Conservation (phyloP, 768 basidiomycete genomes). For the Termitomyces sp. region DNA sequence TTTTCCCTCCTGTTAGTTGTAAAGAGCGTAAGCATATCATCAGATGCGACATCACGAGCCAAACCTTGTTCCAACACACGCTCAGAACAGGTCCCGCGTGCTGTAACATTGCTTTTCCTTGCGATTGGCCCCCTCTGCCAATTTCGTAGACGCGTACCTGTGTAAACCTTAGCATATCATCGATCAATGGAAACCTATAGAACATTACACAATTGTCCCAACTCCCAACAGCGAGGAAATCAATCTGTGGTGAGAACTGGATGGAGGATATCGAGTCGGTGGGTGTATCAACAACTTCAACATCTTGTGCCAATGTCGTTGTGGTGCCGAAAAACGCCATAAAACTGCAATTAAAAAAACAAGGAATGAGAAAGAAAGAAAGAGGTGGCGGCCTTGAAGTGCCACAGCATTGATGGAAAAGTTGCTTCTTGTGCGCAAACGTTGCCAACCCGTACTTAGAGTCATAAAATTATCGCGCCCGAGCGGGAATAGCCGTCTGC, state of each 20-base stretch:
- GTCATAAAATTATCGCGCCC: background rate
- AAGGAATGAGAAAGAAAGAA: background rate
- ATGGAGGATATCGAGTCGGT: slow-evolving; percentile 83
- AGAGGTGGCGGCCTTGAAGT: background rate
- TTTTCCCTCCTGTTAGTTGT: slow-evolving; percentile 68
- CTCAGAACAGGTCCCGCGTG: slow-evolving; percentile 89
- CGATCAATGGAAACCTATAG: background rate
- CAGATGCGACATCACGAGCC: slow-evolving; percentile 14
- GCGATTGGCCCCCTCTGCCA: slow-evolving; percentile 68
- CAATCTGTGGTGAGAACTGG: slow-evolving; percentile 76
- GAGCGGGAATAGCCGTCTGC: background rate
- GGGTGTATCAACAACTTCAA: slow-evolving; percentile 77
- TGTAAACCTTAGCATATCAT: background rate
- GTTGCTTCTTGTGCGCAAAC: background rate
- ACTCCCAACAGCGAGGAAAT: slow-evolving; percentile 86
- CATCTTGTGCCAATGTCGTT: slow-evolving; percentile 44
- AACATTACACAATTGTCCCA: slow-evolving; percentile 86
- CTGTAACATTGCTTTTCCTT: slow-evolving; percentile 84
- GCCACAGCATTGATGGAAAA: background rate
- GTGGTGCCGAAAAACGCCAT: background rate
- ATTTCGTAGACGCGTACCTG: slow-evolving; percentile 95
- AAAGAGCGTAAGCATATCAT: background rate
- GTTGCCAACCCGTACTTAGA: background rate
- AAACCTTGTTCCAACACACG: slow-evolving; percentile 88
- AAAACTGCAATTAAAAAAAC: background rate